Evolutionary conservation across 2,329 filamentous ascomycete genomes (phyloP).

Genomic region (Stagonosporopsis cucurbitacearum): DNA sequence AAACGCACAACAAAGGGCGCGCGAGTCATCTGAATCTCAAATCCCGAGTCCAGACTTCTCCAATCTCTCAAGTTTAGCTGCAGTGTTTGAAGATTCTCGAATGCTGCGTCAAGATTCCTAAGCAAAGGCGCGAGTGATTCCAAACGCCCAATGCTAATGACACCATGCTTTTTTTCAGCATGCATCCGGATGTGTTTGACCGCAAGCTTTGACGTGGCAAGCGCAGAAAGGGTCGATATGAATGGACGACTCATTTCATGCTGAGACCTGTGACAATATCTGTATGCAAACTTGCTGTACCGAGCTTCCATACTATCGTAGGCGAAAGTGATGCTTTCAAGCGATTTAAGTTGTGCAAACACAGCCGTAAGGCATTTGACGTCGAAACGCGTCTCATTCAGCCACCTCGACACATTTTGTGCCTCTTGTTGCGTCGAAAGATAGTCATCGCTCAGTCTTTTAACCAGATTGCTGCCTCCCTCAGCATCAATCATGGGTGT

Average conservation of each 20-base stretch:
- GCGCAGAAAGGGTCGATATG: conserved; percentile 31
- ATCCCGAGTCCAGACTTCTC: conserved; percentile 32
- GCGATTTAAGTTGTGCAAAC: neutral
- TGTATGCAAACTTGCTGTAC: conserved; percentile 21
- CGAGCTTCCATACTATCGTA: conserved; percentile 22
- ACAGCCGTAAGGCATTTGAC: neutral
- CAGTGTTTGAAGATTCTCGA: conserved; percentile 17
- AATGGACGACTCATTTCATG: conserved; percentile 41
- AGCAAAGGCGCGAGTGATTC: conserved; percentile 1
- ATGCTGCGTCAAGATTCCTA: neutral
- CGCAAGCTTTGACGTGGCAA: neutral
- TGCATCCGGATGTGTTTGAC: neutral
- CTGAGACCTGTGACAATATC: conserved; percentile 33
- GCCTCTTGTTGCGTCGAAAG: neutral
- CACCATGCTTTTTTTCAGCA: neutral
- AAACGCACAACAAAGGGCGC: conserved; percentile 39
- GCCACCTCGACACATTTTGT: neutral
- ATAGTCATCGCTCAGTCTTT: neutral
- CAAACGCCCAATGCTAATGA: conserved; percentile 1
- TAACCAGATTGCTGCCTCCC: neutral
- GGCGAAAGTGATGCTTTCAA: neutral
- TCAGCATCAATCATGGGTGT: conserved; percentile 3
- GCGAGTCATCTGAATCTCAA: conserved; percentile 25
- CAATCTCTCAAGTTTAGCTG: conserved; percentile 39
- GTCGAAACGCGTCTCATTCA: conserved; percentile 9